Conservation (phyloP, 805 yeast species). For the Yarrowia osloensis region DNA sequence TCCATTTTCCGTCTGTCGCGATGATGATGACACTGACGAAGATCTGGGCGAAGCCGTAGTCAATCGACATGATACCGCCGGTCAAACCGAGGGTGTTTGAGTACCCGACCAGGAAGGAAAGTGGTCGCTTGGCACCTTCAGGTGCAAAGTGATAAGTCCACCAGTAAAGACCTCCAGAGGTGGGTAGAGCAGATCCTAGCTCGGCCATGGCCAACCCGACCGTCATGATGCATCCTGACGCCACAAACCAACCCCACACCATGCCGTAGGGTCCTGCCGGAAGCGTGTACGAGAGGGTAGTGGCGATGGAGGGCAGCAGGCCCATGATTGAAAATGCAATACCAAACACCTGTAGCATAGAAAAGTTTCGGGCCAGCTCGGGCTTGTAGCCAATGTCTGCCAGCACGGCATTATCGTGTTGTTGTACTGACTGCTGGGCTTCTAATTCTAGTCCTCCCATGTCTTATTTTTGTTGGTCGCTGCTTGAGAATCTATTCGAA, state of each 20-base stretch:
- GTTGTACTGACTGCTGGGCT: slow-evolving; percentile 9
- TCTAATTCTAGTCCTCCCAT: slow-evolving; percentile 21
- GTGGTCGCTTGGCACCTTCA: slow-evolving; percentile 50
- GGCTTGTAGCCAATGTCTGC: slow-evolving; percentile 70
- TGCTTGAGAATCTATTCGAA: not conserved
- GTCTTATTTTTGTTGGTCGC: not conserved
- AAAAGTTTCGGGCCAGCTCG: slow-evolving; percentile 62
- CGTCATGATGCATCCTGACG: slow-evolving; percentile 56
- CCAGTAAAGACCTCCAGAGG: slow-evolving; percentile 72
- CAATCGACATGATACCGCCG: slow-evolving; percentile 67
- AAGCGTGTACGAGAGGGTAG: slow-evolving; percentile 55
- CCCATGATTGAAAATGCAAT: slow-evolving; percentile 76
- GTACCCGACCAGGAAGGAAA: slow-evolving; percentile 65
- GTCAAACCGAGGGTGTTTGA: slow-evolving; percentile 67
- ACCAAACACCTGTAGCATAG: slow-evolving; percentile 66
- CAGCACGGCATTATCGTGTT: slow-evolving; percentile 34
- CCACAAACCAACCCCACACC: slow-evolving; percentile 73
- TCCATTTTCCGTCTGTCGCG: slow-evolving; percentile 56
- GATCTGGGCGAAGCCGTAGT: slow-evolving; percentile 70
- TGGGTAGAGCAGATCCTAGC: slow-evolving; percentile 68
- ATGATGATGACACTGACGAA: slow-evolving; percentile 45
- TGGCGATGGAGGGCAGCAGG: slow-evolving; percentile 57
- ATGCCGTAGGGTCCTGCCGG: slow-evolving; percentile 65
- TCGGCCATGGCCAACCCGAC: slow-evolving; percentile 67
- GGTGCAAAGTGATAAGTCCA: slow-evolving; percentile 73